phyloP scores from a whole-genome alignment of 2,329 filamentous ascomycete genomes.

The Pestalotiopsis sp. region DNA sequence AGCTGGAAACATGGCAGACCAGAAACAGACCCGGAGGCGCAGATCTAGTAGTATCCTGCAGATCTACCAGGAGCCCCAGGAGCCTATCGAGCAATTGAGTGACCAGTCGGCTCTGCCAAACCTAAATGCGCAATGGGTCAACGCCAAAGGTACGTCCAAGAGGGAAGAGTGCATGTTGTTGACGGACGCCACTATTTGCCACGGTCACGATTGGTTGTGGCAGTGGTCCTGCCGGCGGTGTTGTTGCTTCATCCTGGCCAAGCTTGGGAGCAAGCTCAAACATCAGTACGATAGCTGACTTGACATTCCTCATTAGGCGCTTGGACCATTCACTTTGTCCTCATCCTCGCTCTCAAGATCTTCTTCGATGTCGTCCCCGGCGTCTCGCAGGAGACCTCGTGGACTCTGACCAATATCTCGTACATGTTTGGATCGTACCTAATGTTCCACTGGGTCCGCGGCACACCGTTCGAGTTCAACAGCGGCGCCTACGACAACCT shows the following conservation, averaged over 20 bases:
- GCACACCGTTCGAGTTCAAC: conserved; percentile 98
- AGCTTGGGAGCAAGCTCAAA: background rate
- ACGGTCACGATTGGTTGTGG: background rate
- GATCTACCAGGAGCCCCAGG: conserved; percentile 94
- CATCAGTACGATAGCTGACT: background rate
- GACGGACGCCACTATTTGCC: background rate
- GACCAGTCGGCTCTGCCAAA: conserved; percentile 95
- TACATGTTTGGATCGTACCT: conserved; percentile 99
- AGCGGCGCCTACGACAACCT: conserved; percentile 97
- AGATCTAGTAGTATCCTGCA: conserved; percentile 90
- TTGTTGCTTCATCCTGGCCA: too few species aligned
- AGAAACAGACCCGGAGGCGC: conserved; percentile 75
- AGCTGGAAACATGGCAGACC: conserved; percentile 53
- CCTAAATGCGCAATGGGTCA: conserved; percentile 97
- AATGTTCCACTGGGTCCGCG: conserved; percentile 99
- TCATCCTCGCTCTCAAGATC: conserved; percentile 90
- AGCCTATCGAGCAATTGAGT: conserved; percentile 96
- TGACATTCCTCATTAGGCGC: conserved; percentile 64
- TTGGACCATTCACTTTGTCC: conserved; percentile 95
- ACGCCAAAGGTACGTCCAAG: conserved; percentile 81
- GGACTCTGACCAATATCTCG: conserved; percentile 97
- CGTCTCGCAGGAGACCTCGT: conserved; percentile 96
- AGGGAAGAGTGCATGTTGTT: background rate
- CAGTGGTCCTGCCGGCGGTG: background rate
- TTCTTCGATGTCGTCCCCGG: conserved; percentile 96